Base-by-base conservation (phyloP, 345 rosid species). In the Turnera subulata region DNA sequence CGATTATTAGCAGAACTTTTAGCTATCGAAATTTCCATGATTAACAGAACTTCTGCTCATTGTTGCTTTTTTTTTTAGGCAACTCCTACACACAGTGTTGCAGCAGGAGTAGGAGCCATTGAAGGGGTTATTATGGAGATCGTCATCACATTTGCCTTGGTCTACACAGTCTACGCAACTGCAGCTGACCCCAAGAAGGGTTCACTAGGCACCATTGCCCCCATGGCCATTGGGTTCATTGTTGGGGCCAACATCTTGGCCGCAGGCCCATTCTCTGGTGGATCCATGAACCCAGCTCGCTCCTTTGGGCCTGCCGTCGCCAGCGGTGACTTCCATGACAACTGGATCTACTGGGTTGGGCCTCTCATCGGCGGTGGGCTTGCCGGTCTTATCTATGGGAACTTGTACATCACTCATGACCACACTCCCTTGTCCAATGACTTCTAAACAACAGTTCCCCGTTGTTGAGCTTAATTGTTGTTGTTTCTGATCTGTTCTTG, bases 171-270 rank as follows among this genome's bases (percentile, higher is more conserved):
- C 6, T 89, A 89, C 45, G 95, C 98, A 66, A 92, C 95, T 0
- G 98, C 98, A 6, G 96, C 88, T 49, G 98, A 92, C 73, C 96
- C 93, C 43, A 92, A 89, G 80, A 92, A 84, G 70, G 96, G 98
- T 14, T 80, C 93, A 24, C 67, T 92, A 12, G 96, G 96, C 62
- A 88, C 74, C 55, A 86, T 89, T 38, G 95, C 96, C 37, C 98
- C 96, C 42, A 80, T 92, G 0, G 96, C 98, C 40, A 92, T 92
- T 5, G 96, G 96, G 2, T 80, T 92, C 78, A 86, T 92, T 9
- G 96, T 92, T 1, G 98, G 96, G 29, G 96, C 98, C 72, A 92
- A 92, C 82, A 92, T 88, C 65, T 67, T 86, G 58, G 98, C 95
- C 0, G 93, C 91, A 12, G 98, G 98, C 57, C 98, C 98, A 32